Conservation (phyloP, 2,329 filamentous ascomycete species). For the Sporothrix phasma region DNA sequence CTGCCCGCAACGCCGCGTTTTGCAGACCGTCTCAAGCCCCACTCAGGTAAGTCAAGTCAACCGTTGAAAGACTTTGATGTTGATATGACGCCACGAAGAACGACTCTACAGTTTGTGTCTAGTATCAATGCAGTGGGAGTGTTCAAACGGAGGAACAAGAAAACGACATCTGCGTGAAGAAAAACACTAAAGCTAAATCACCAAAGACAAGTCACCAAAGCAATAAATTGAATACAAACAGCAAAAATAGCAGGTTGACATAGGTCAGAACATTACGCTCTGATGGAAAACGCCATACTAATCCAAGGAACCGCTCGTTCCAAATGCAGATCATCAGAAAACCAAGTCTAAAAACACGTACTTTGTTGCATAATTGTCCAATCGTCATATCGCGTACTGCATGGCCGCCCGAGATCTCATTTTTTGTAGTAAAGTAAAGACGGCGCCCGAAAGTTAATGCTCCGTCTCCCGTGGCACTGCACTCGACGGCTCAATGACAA, state of each 20-base stretch:
- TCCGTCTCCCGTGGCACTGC: conserved; percentile 24
- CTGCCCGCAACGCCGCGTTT: neutral
- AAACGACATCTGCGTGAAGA: neutral
- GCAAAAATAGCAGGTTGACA: neutral
- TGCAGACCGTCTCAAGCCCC: neutral
- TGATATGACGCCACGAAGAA: neutral
- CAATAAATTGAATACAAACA: neutral
- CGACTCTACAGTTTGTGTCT: no score
- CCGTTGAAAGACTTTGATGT: neutral
- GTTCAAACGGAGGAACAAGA: neutral
- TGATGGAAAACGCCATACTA: conserved; percentile 2
- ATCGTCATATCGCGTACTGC: neutral
- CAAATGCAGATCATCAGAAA: neutral
- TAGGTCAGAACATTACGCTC: neutral
- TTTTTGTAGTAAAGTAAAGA: neutral
- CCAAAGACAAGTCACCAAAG: no score
- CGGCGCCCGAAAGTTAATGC: neutral
- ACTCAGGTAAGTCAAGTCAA: no score
- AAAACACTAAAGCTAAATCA: neutral
- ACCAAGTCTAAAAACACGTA: neutral
- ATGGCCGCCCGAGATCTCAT: neutral
- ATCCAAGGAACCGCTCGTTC: neutral
- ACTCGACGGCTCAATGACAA: conserved; percentile 48
- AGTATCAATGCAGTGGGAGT: no score
- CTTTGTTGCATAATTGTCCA: neutral